Base-by-base conservation (phyloP, 495 filamentous ascomycete species). In the Cudoniella acicularis region DNA sequence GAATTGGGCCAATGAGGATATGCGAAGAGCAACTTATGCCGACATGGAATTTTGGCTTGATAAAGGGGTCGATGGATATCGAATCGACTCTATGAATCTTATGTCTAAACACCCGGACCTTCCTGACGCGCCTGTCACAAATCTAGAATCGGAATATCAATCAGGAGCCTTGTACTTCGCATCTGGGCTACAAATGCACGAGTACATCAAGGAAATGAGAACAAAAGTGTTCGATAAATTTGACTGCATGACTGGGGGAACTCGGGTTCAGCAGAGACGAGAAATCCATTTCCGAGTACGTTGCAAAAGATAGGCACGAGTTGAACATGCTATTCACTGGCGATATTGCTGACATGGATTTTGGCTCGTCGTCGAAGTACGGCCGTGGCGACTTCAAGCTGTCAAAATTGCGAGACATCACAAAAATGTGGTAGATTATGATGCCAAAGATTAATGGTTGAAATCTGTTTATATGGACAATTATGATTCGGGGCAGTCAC, bases 301-400 rank as follows among this genome's bases (percentile, higher is more conserved):
- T 47, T 17, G 43, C 43, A 4, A 47, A 47, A 21, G 8, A 47
- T 8, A 6, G 43, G 4, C 16, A 21, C 16, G 43, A 90, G 65
- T 75, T 91, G 46, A 83, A 83, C 72, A 91, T 91, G 88, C 80
- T 89, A 24, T 90, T 91, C 72, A 81, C 87, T 60, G 90, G 90
- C 60, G 86, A 88, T 60, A 75, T 77, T 46, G 79, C 83, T 13
- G 80, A 84, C 58, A 72, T 89, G 25, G 87, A 86, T 8, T 67
- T 80, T 51, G 82, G 81, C 10, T 60, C 67, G 6, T 70, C 75
- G 8, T 74, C 79, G 51, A 84, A 84, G 59, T 87, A 83, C 57
- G 72, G 72, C 22, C 71, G 23, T 36, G 52, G 54, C 45, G 71
- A 62, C 41, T 84, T 75, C 75, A 77, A 79, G 46, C 75, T 88